Evolutionary conservation across 108 stramenopile species (phyloP), one percentile per base, ranked within the genome.

Genomic region (Cyclotella distinguenda): DNA sequence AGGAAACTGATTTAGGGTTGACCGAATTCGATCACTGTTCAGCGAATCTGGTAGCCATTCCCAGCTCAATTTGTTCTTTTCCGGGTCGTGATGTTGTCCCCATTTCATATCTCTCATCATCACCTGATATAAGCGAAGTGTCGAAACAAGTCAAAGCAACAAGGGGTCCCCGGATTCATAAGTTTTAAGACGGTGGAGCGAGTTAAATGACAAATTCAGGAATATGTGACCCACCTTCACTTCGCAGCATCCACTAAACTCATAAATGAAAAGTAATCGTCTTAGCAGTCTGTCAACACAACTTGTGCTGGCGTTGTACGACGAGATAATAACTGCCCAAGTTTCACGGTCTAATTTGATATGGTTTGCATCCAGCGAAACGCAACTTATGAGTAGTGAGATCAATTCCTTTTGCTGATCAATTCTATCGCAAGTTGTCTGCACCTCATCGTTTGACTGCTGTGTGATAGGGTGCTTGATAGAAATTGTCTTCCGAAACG

Each of bases 1-100:
- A 18, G 86, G 86, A 78, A 83, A 87, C 12, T 67, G 77, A 9
- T 68, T 61, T 10, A 88, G 36, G 7, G 87, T 88, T 22, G 68
- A 64, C 6, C 75, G 72, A 25, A 91, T 69, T 27, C 90, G 76
- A 28, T 54, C 51, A 16, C 69, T 40, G 48, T 88, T 81, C 9
- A 91, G 40, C 15, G 78, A 77, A 75, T 78, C 64, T 7, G 79
- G 23, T 34, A 91, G 60, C 87, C 86, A 91, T 0, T 88, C 87
- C 68, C 81, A 85, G 18, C 34, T 31, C 32, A 66, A 47, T 13
- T 45, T 34, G 25, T 59, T 39, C 6, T 31, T 44, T 31, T 21
- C 66, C 44, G 30, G n/a, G 18, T 19, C 27, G 6, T 45, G 46
- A 4, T 56, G 52, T 32, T 21, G 35, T 18, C 72, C 72, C 72